These are phyloP conservation scores for Penicillium lagena DNA, from an alignment of 495 filamentous ascomycete genomes.

Conservation along the genomic window DNA sequence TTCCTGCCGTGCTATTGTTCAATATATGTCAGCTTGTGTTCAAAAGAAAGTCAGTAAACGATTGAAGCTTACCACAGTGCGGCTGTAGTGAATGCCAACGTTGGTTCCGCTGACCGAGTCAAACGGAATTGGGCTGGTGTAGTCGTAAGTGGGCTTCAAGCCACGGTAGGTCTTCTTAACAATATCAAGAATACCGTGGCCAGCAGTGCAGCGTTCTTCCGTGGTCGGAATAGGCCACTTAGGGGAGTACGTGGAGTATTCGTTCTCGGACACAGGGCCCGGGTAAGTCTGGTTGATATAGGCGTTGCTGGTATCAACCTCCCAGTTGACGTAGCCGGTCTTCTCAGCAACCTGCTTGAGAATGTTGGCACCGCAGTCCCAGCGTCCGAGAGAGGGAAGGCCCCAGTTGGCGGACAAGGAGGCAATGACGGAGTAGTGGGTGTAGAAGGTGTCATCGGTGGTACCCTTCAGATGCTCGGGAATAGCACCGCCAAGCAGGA, in stretches of 20 bases:
- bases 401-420: constrained; percentile 64
- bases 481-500: constrained; percentile 63
- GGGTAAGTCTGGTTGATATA: constrained; percentile 42
- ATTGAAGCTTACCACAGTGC: constrained; percentile 9
- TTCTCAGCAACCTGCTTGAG: constrained; percentile 54
- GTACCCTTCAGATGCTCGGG: constrained; percentile 51
- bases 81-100: constrained; percentile 21
- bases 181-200: constrained; percentile 36
- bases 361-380: constrained; percentile 67
- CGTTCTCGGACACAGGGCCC: constrained; percentile 34
- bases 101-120: constrained; percentile 28
- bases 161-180: constrained; percentile 35
- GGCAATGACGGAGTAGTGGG: constrained; percentile 64
- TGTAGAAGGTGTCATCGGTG: constrained; percentile 61
- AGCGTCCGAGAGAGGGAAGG: constrained; percentile 60
- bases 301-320: constrained; percentile 35
- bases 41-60: neutral
- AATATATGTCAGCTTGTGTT: neutral
- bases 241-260: constrained; percentile 25
- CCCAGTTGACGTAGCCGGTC: constrained; percentile 49
- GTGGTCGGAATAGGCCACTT: constrained; percentile 38
- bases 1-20: constrained; percentile 10
- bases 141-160: constrained; percentile 31
- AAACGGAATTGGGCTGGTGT: constrained; percentile 38
- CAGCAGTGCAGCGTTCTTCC: constrained; percentile 34